Conservation (phyloP, 2,329 filamentous ascomycete genomes). For the Alternaria angustiovoidea region DNA sequence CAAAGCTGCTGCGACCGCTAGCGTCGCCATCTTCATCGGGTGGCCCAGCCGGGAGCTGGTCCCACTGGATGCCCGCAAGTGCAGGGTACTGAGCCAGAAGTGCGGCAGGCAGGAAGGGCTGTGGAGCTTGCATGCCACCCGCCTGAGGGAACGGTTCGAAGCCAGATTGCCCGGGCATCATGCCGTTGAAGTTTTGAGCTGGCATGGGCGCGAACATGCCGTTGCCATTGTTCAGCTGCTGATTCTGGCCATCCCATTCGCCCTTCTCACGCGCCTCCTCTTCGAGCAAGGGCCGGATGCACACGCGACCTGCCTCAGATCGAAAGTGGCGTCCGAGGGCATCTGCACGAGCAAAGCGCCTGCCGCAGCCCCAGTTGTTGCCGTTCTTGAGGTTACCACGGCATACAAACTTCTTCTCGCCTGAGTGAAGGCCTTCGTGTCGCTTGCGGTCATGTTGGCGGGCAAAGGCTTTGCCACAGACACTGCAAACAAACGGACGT, state of each 20-base stretch:
- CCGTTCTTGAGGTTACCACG: conserved; percentile 86
- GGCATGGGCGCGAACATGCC: conserved; percentile 46
- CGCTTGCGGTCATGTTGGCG: conserved; percentile 97
- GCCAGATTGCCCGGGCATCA: conserved; percentile 47
- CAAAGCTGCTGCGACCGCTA: conserved; percentile 82
- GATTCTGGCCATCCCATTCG: conserved; percentile 62
- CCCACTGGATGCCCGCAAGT: conserved; percentile 89
- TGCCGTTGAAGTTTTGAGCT: conserved; percentile 40
- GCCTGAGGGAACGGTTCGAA: conserved; percentile 42
- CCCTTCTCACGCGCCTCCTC: conserved; percentile 86
- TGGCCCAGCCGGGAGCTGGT: conserved; percentile 70
- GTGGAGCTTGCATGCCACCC: conserved; percentile 36
- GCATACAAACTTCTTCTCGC: conserved; percentile 99
- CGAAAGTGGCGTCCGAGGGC: conserved; percentile 93
- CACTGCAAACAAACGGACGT: conserved; percentile 94
- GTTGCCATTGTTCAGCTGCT: conserved; percentile 67
- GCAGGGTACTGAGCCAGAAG: conserved; percentile 92
- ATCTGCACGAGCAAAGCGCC: conserved; percentile 93
- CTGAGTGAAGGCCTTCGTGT: conserved; percentile 93
- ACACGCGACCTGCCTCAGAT: conserved; percentile 92
- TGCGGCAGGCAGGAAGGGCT: conserved; percentile 76
- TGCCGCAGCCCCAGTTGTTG: conserved; percentile 89
- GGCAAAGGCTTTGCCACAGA: conserved; percentile 96
- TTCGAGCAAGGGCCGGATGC: conserved; percentile 95
- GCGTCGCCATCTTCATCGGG: conserved; percentile 68